Evolutionary conservation across 148 eudicot species (phyloP).

Genomic region (Fallopia convolvulus): DNA sequence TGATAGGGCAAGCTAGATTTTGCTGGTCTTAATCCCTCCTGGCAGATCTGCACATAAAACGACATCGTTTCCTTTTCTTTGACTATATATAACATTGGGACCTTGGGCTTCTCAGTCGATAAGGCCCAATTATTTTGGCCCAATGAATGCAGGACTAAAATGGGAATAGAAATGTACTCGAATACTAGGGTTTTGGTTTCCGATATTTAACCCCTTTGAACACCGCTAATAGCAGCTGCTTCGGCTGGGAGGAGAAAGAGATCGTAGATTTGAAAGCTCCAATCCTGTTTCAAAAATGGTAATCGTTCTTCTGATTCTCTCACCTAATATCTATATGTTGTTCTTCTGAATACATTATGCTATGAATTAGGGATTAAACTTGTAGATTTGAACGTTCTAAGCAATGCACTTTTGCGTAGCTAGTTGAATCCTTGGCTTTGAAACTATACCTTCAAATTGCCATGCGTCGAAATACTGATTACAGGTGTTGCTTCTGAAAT

Average conservation of each 20-base stretch:
- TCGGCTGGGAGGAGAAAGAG: neutral
- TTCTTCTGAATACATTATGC: neutral
- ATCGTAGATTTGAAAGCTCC: neutral
- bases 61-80: too few species aligned
- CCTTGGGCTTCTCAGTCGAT: neutral
- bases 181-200: neutral
- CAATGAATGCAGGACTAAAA: neutral
- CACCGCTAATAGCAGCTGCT: neutral
- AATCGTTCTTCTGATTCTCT: neutral
- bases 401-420: neutral
- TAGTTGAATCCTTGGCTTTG: neutral
- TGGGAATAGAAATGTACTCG: neutral
- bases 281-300: constrained; percentile 3
- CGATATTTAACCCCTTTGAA: neutral
- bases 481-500: constrained; percentile 11
- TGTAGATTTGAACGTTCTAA: neutral
- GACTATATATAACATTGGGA: neutral
- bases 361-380: neutral
- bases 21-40: too few species aligned
- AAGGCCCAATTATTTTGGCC: neutral
- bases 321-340: neutral
- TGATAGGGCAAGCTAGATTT: too few species aligned
- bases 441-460: neutral
- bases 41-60: too few species aligned
- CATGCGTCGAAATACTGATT: constrained; percentile 28